phyloP scores from a whole-genome alignment of 192 early-diverging fungal species.

The Coemansia sp. region DNA sequence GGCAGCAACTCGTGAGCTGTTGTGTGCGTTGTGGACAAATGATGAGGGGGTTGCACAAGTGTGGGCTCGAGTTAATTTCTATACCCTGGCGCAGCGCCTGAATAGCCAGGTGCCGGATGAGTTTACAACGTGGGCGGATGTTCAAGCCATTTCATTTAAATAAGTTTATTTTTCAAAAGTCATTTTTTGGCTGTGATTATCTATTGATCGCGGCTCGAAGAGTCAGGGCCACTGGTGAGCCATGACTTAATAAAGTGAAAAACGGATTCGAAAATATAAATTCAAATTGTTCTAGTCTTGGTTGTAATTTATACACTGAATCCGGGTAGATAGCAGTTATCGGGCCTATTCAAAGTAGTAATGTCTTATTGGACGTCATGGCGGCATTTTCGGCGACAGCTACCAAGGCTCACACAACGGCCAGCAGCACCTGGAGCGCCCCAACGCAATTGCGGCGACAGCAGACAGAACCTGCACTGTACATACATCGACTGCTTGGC shows the following conservation, averaged over 20 bases:
- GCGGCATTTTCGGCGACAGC: constrained; percentile 20
- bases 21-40: constrained; percentile 30
- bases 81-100: constrained; percentile 35
- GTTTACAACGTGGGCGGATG: constrained; percentile 31
- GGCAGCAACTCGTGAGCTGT: constrained; percentile 28
- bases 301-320: not conserved
- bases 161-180: not conserved
- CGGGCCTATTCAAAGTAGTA: not conserved
- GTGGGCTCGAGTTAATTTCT: constrained; percentile 38
- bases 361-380: constrained; percentile 28
- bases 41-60: constrained; percentile 7
- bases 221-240: too few relatives aligned
- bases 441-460: not conserved
- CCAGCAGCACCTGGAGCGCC: not conserved
- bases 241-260: too few relatives aligned
- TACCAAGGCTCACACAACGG: constrained; percentile 5
- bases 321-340: not conserved
- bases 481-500: not conserved
- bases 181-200: too few relatives aligned
- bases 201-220: too few relatives aligned
- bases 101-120: constrained; percentile 28
- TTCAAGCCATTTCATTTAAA: constrained; percentile 15
- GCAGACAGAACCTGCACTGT: not conserved
- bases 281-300: too few relatives aligned
- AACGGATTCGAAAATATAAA: too few relatives aligned